Evolutionary conservation across 208 protist genomes (phyloP), one percentile per base, ranked within the genome.

Genomic region (Novymonas esmeraldas): DNA sequence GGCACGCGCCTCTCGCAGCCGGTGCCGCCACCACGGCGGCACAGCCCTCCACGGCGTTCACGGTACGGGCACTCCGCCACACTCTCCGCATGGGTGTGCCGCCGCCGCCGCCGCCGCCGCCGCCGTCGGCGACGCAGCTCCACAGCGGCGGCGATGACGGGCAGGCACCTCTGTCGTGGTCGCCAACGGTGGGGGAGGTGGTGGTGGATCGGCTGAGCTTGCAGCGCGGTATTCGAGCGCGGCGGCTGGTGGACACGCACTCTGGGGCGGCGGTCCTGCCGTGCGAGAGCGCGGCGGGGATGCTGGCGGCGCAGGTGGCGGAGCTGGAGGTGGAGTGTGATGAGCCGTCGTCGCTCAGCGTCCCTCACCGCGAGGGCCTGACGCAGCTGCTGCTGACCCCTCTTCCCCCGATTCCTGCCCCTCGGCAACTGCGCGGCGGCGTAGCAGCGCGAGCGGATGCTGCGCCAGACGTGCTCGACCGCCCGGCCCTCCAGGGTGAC

Each of bases 181-280:
- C 28, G 18, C 44, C 34, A 1, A 36, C 39, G 16, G 4, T 70
- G 26, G 16, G 51, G 34, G 22, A 46, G 16, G 48, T 69, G 2
- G 45, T 76, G 14, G 28, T 68, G 0, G 31, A 58, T 6, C 70
- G 70, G 10, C 36, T 76, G 48, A 26, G 51, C 5, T 46, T 56
- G n/a, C 61, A 70, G 56, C 54, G 70, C 29, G 55, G 70, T 52
- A 46, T 76, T 10, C 4, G 3, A 1, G 57, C 70, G 26, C 38
- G 39, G 13, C 61, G 70, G 3, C 33, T 84, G 6, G 55, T 89
- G 56, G 86, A 92, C 69, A 13, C 72, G 9, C 65, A 60, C 0
- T 84, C 72, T 18, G 86, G 82, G 5, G 82, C 80, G 3, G 77
- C 82, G 13, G 75, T 92, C 24, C 69, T 89, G 46, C 86, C 86